Base-by-base conservation (phyloP, 1,139 yeast genomes). In the Blastobotrys ciferrii region DNA sequence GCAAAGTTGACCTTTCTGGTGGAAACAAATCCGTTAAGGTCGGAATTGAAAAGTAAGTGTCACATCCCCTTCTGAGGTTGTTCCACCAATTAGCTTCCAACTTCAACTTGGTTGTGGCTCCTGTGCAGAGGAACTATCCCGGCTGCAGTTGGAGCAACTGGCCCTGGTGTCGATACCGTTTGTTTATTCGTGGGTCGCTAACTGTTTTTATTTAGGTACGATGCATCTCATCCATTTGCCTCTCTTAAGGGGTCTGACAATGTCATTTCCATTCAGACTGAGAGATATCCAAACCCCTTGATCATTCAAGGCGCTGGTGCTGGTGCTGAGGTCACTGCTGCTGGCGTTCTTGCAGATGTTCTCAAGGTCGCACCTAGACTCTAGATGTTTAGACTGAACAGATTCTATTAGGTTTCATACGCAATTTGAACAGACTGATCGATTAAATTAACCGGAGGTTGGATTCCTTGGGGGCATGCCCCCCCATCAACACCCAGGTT, bases 301-400 rank as follows among this genome's bases (percentile, higher is more conserved):
- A 85, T 92, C 57, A 78, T 92, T 59, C 98, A 92, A 76, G 98
- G 99, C 70, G 98, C 98, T 38, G 98, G 72, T 69, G 98, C 98
- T 32, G 98, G 98, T 70, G 96, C 96, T 52, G 98, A 84, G 38
- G 98, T 92, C 48, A 92, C 99, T 48, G 98, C 99, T 53, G 95
- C 94, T 68, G 98, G 98, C 69, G 97, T 94, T 44, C 77, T 92
- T 61, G 96, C 95, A 46, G 98, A 92, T 67, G 82, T 87, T 31
- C 79, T 94, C 66, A 91, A 87, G 74, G 82, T 87, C 59, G 95
- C 95, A 40, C 91, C 91, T 74, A 84, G 96, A 75, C 73, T 87
- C 42, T 52, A 55, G 81, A 81, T 35, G 19, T 30, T 19, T 35
- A 28, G 15, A 20, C 11, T 13, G 43, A 15, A n/a, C n/a, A 12